Evolutionary conservation across 495 filamentous ascomycete genomes (phyloP).

Genomic region (Penicillium chermesinum): DNA sequence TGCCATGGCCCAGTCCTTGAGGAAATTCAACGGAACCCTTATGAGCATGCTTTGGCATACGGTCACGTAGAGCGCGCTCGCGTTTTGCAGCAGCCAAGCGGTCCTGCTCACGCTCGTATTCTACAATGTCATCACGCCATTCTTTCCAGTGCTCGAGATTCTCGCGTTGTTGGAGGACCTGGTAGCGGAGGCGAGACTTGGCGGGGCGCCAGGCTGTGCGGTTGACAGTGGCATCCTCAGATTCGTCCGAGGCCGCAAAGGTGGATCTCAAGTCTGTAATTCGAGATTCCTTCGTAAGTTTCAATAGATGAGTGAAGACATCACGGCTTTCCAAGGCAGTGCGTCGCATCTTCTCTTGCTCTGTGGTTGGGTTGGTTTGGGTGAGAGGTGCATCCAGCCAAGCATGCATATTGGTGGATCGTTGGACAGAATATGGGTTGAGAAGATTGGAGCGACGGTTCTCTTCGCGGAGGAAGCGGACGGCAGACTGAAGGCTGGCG

Average conservation of each 20-base stretch:
- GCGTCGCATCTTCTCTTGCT: constrained; percentile 53
- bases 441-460: constrained; percentile 60
- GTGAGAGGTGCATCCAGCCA: constrained; percentile 63
- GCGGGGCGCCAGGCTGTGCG: constrained; percentile 57
- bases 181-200: constrained; percentile 52
- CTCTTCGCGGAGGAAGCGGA: constrained; percentile 75
- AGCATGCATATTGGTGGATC: constrained; percentile 43
- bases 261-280: constrained; percentile 51
- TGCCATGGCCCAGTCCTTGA: constrained; percentile 36
- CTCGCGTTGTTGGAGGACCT: constrained; percentile 56
- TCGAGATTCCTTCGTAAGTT: constrained; percentile 55
- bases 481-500: constrained; percentile 61
- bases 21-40: constrained; percentile 32
- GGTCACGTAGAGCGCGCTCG: constrained; percentile 28
- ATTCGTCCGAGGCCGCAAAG: constrained; percentile 23
- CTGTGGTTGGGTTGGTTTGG: constrained; percentile 36
- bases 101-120: constrained; percentile 41
- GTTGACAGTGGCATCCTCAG: constrained; percentile 34
- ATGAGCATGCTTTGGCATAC: constrained; percentile 22
- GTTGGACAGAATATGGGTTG: constrained; percentile 56
- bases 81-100: constrained; percentile 33
- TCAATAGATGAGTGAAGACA: constrained; percentile 64
- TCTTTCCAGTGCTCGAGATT: constrained; percentile 56
- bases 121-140: constrained; percentile 54
- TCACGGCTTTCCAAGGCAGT: constrained; percentile 65